Conservation (phyloP, 352 stramenopile species). For the Globisporangium lucens region DNA sequence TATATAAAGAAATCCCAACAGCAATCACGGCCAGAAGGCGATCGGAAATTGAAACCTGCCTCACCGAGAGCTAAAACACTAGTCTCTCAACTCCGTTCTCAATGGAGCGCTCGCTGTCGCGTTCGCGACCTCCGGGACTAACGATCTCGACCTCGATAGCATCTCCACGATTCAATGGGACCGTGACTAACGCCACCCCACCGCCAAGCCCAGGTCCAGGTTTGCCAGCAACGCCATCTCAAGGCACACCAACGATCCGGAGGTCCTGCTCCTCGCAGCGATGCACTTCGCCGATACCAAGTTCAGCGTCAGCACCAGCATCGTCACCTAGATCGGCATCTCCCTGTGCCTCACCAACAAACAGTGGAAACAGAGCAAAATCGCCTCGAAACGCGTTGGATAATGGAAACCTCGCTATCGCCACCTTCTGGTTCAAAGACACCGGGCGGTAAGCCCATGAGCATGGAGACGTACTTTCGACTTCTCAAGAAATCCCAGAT, state of each 20-base stretch:
- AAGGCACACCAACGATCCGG: slow-evolving; percentile 10
- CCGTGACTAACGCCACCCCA: neutral
- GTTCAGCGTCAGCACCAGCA: neutral
- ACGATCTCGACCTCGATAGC: slow-evolving; percentile 1
- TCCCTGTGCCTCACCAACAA: too few species aligned
- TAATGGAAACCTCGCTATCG: neutral
- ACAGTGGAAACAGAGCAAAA: too few species aligned
- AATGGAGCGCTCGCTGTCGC: slow-evolving; percentile 14
- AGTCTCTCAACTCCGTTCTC: neutral
- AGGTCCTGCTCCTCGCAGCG: slow-evolving; percentile 31
- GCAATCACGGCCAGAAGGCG: too few species aligned
- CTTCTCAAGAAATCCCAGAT: slow-evolving; percentile 69
- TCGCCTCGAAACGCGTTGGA: too few species aligned
- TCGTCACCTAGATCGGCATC: neutral
- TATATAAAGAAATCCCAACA: too few species aligned
- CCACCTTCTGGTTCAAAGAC: neutral
- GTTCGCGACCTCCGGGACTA: slow-evolving; percentile 1
- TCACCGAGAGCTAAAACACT: neutral
- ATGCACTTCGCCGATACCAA: slow-evolving; percentile 21
- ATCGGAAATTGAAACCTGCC: too few species aligned
- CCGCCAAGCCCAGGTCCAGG: slow-evolving; percentile 11
- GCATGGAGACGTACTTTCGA: slow-evolving; percentile 55
- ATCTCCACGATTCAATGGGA: neutral
- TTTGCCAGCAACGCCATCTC: neutral
- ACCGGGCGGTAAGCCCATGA: slow-evolving; percentile 25